phyloP scores from a whole-genome alignment of 805 yeast species.

The Metschnikowia gelsemii region DNA sequence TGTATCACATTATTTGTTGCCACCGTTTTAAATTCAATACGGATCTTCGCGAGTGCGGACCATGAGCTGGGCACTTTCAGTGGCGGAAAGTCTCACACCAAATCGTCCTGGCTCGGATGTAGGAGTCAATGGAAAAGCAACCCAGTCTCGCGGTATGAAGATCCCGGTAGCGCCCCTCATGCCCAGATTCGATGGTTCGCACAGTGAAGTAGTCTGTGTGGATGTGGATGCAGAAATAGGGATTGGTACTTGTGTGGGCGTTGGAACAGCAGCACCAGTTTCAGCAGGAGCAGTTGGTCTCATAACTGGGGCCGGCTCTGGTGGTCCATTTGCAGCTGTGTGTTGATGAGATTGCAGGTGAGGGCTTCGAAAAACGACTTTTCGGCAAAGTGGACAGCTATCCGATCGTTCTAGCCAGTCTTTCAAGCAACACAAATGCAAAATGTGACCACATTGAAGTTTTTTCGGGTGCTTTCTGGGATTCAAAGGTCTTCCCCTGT shows the following conservation, averaged over 20 bases:
- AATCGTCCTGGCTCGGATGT: conserved; percentile 6
- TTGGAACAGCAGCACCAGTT: conserved; percentile 2
- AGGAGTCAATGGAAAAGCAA: conserved; percentile 4
- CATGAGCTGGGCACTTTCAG: conserved; percentile 6
- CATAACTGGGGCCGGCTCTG: conserved; percentile 5
- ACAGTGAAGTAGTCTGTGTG: neutral
- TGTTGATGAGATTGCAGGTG: neutral
- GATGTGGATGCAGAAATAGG: neutral
- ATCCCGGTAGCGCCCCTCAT: too few relatives aligned
- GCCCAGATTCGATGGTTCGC: too few relatives aligned
- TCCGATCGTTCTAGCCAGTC: conserved; percentile 92
- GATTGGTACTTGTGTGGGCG: neutral
- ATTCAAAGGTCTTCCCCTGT: conserved; percentile 23
- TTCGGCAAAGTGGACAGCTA: conserved; percentile 89
- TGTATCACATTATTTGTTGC: conserved; percentile 1
- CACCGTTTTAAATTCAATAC: neutral
- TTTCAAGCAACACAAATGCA: conserved; percentile 86
- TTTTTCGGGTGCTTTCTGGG: conserved; percentile 63
- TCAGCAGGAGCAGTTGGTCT: neutral
- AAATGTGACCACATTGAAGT: conserved; percentile 79
- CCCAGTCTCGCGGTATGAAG: conserved; percentile 15
- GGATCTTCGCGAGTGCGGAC: neutral
- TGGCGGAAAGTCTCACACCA: conserved; percentile 7
- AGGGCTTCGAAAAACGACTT: conserved; percentile 48
- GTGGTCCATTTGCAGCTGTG: neutral